Evolutionary conservation across 2,329 filamentous ascomycete species (phyloP), one percentile per base, ranked within the genome.

Genomic region (Cercospora citrullina): DNA sequence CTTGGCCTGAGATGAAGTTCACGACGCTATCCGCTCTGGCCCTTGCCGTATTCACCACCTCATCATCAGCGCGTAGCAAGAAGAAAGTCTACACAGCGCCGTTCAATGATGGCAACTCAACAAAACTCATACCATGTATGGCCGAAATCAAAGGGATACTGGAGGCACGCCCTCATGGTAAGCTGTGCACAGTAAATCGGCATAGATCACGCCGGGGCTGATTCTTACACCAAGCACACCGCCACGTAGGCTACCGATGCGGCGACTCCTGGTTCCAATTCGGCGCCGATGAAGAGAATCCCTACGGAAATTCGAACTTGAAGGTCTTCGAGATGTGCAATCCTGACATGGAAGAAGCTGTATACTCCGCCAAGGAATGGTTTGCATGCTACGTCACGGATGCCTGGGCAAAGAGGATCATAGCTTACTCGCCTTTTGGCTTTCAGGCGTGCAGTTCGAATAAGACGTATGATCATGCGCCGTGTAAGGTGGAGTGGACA

Each of bases 151-250:
- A 48, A 18, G 8, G 2, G 1, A 48, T 48, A 23, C 18, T 48
- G 18, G 7, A 21, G 0, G 42, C 4, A 1, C n/a, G 18, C 6
- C 42, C 42, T 18, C 42, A 23, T 9, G 42, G 42, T 48, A 48
- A 1, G 42, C 3, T 8, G 1, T 1, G 0, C 18, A 23, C 1
- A 10, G 1, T 12, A 5, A 12, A 23, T n/a, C n/a, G n/a, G n/a
- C n/a, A n/a, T n/a, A 23, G 18, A 9, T 8, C 14, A 5, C 3
- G 4, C 2, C n/a, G 18, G 6, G 23, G 4, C 42, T 48, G 9
- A 48, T 3, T 12, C 9, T 1, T 4, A 6, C n/a, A 5, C 10
- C n/a, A 18, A 48, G 42, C 42, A 18, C 42, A 48, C 2, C 42
- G 42, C 6, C 42, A 23, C 42, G 14, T 48, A 18, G 42, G 42